Evolutionary conservation across 2,329 filamentous ascomycete species (phyloP).

Genomic region (Clonostachys sp.): DNA sequence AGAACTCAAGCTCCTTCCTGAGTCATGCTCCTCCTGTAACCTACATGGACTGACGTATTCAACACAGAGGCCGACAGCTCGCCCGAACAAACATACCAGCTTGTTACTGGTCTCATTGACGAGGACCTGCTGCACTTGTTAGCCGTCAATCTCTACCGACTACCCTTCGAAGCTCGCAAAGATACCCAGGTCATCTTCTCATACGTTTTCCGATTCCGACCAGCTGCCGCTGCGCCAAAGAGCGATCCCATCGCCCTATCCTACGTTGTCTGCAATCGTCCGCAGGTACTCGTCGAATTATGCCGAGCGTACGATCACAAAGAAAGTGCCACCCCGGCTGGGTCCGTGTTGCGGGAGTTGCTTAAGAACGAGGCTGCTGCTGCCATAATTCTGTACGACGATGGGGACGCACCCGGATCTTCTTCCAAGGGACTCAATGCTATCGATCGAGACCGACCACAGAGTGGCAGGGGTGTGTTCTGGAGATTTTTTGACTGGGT

Average conservation of each 20-base stretch:
- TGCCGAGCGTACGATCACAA: conserved; percentile 87
- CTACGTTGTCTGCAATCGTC: conserved; percentile 81
- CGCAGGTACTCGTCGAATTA: conserved; percentile 81
- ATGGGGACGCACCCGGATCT: conserved; percentile 67
- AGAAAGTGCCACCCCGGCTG: conserved; percentile 88
- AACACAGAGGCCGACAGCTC: conserved; percentile 75
- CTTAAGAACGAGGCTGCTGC: conserved; percentile 86
- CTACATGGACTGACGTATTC: not conserved
- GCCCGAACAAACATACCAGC: conserved; percentile 81
- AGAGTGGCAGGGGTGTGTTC: conserved; percentile 81
- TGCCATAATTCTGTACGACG: conserved; percentile 88
- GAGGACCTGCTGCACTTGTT: conserved; percentile 86
- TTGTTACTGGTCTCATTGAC: conserved; percentile 79
- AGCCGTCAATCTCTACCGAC: conserved; percentile 73
- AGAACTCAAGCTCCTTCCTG: conserved; percentile 1
- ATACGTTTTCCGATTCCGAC: conserved; percentile 87
- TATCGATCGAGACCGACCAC: conserved; percentile 71
- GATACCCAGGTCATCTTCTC: conserved; percentile 95
- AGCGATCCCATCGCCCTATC: conserved; percentile 80
- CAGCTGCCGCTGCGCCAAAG: conserved; percentile 59
- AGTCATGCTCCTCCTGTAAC: no score
- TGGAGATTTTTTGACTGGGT: conserved; percentile 99
- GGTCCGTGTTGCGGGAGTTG: conserved; percentile 83
- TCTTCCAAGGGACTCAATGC: conserved; percentile 71
- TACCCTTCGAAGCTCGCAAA: conserved; percentile 95